Base-by-base conservation (phyloP, 129 eudicot genomes). In the Escallonia rubra region DNA sequence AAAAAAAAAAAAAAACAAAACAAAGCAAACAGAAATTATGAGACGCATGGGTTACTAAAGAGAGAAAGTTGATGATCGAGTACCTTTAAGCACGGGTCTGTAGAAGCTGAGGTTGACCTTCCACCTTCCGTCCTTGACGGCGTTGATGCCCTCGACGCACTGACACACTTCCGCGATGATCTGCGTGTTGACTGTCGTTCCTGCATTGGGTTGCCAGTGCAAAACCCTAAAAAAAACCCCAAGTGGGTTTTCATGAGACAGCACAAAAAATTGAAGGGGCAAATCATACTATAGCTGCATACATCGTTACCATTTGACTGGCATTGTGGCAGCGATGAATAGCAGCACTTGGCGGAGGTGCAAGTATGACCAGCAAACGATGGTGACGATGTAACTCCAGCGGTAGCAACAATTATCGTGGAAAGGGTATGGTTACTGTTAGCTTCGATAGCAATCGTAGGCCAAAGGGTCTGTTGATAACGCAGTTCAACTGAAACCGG, bases 171-270 rank as follows among this genome's bases (percentile, higher is more conserved):
- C 96, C 0, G 84, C 77, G 42, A 92, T 86, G 68, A 92, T 83
- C 56, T 86, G 91, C 57, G 80, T 83, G 87, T 80, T 92, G 15
- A 83, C 94, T 0, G 96, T 83, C 13, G 86, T 74, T 3, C 97
- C 96, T 3, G 96, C 88, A 75, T 88, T 91, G 3, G 97, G 97
- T 73, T 81, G 90, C 97, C 96, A 91, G 72, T 85, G 94, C 66
- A 91, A 82, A 72, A 91, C 86, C 97, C 96, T 90, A 80, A 60
- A n/a, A 23, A 16, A 57, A 14, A 62, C 10, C 8, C 47, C 53
- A 69, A 5, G 34, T 57, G 65, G 11, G 10, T 15, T 41, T 3
- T 43, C 7, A 41, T 41, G 14, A 47, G 41, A 40, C 43, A n/a
- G 6, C 10, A 2, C 55, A 50, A 39, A 38, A 70, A 42, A 15